A percentile compares a stretch with the other conserved stretches of the same genome.
Evolutionary conservation across 169 alveolate genomes (phyloP).

Genomic region (Eimeria mitis): DNA sequence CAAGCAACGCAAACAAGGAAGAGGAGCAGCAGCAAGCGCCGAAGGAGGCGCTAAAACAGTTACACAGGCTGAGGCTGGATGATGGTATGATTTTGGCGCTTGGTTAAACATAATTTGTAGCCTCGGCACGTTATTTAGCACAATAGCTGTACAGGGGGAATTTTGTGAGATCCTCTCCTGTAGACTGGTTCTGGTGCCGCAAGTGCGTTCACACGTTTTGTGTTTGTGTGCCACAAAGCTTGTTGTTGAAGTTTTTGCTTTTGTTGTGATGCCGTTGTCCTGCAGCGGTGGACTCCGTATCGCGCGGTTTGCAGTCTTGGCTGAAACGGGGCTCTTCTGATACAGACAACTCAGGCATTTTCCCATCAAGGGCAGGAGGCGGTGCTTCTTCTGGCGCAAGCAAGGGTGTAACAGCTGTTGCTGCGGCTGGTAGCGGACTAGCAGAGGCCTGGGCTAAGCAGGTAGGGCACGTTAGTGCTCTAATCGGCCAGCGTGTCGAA

Average conservation of each 20-base stretch:
- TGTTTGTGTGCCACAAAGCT: background rate
- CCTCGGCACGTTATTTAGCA: background rate
- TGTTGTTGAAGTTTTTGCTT: background rate
- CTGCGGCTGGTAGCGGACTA: slow-evolving; percentile 57
- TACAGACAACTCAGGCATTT: background rate
- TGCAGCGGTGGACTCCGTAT: slow-evolving; percentile 69
- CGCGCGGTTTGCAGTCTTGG: slow-evolving; percentile 74
- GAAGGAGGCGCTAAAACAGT: slow-evolving; percentile 40
- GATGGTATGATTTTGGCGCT: slow-evolving; percentile 35
- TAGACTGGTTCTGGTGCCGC: background rate
- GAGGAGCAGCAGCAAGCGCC: slow-evolving; percentile 31
- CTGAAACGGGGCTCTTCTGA: slow-evolving; percentile 63
- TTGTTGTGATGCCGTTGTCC: background rate
- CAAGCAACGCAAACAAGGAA: background rate
- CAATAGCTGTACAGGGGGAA: background rate
- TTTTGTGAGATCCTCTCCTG: background rate
- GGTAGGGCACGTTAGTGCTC: slow-evolving; percentile 62
- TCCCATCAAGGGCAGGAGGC: slow-evolving; percentile 14
- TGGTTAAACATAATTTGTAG: background rate
- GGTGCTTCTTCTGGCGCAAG: slow-evolving; percentile 37
- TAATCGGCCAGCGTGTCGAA: slow-evolving; percentile 65
- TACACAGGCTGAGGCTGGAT: slow-evolving; percentile 62
- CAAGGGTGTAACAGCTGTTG: slow-evolving; percentile 43
- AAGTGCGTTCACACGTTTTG: background rate
- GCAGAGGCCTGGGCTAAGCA: slow-evolving; percentile 78